Conservation (phyloP, 2,329 filamentous ascomycete genomes). For the Sphaerulina musiva region DNA sequence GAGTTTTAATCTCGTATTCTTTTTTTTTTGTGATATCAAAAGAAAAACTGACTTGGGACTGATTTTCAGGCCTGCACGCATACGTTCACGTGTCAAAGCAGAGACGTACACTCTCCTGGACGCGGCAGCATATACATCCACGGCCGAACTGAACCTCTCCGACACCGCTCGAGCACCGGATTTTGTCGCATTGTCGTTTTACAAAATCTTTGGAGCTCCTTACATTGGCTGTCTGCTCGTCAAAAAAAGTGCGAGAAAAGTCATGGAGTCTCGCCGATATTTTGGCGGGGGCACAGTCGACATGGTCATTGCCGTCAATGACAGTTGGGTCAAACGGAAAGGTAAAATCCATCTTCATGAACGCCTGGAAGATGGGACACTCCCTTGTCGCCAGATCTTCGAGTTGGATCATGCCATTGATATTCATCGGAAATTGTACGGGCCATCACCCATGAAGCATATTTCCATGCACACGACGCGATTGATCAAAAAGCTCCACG, state of each 20-base stretch:
- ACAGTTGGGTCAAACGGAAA: conserved; percentile 76
- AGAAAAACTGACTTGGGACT: conserved; percentile 6
- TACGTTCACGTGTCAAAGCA: conserved; percentile 36
- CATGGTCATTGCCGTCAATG: conserved; percentile 65
- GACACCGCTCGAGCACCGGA: conserved; percentile 69
- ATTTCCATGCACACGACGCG: conserved; percentile 65
- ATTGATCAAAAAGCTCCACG: conserved; percentile 54
- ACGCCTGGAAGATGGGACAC: conserved; percentile 77
- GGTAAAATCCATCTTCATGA: conserved; percentile 61
- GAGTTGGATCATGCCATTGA: conserved; percentile 69
- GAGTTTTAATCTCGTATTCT: conserved; percentile 18
- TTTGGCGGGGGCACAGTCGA: conserved; percentile 93
- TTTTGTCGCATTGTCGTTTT: conserved; percentile 79
- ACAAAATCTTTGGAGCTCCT: conserved; percentile 94
- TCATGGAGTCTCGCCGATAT: conserved; percentile 60
- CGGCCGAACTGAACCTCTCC: conserved; percentile 65
- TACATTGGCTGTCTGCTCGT: conserved; percentile 80
- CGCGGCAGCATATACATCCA: conserved; percentile 72
- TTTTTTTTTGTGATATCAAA: no score
- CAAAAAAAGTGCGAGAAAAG: conserved; percentile 59
- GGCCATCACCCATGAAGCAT: conserved; percentile 53
- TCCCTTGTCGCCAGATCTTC: conserved; percentile 82
- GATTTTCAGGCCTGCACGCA: conserved; percentile 27
- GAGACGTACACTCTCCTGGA: conserved; percentile 64
- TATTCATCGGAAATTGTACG: conserved; percentile 62